phyloP scores from a whole-genome alignment of 2,329 filamentous ascomycete genomes.

The Cadophora malorum region DNA sequence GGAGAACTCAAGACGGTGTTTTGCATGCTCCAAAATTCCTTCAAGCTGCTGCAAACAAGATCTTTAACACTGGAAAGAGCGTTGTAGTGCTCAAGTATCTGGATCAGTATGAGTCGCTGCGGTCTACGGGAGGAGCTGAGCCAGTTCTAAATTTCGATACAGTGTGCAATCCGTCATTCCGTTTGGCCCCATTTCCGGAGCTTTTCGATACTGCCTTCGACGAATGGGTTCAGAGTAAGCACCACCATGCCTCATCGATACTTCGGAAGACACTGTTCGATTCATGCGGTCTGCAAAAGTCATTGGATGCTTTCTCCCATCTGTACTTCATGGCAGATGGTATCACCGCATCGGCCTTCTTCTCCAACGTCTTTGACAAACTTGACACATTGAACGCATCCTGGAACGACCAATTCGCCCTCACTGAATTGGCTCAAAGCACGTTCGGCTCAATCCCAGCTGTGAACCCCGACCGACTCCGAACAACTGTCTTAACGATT shows the following conservation, averaged over 20 bases:
- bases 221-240: conserved; percentile 77
- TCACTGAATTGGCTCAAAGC: conserved; percentile 79
- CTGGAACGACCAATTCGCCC: conserved; percentile 83
- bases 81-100: conserved; percentile 82
- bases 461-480: conserved; percentile 67
- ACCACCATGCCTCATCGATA: conserved; percentile 70
- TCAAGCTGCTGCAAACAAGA: conserved; percentile 69
- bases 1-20: conserved; percentile 62
- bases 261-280: conserved; percentile 72
- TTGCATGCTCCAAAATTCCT: conserved; percentile 79
- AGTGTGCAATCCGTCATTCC: conserved; percentile 56
- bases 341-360: conserved; percentile 68
- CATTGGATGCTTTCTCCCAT: conserved; percentile 70
- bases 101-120: conserved; percentile 55
- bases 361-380: conserved; percentile 74
- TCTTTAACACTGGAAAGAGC: conserved; percentile 89
- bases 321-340: conserved; percentile 83
- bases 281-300: conserved; percentile 69
- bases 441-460: conserved; percentile 62
- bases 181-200: conserved; percentile 73
- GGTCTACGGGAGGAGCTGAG: conserved; percentile 47
- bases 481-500: conserved; percentile 58
- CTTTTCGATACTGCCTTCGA: conserved; percentile 75
- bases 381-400: conserved; percentile 64
- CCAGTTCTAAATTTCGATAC: conserved; percentile 61